Evolutionary conservation across 106 monocot species (phyloP).

Genomic region (Acorus calamus): DNA sequence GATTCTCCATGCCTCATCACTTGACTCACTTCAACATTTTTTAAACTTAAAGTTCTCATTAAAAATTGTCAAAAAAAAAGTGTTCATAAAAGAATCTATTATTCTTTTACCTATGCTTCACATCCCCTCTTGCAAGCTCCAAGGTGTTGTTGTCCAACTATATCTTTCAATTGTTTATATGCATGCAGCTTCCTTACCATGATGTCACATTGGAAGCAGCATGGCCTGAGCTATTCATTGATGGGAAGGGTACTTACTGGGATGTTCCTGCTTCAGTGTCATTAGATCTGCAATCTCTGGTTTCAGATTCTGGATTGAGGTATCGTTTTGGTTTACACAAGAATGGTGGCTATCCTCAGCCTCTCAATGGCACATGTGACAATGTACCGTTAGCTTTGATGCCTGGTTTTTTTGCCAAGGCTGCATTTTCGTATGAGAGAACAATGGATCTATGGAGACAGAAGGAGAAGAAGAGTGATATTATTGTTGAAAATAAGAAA

Average conservation of each 20-base stretch:
- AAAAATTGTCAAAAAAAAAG: too few species aligned
- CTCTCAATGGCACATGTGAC: conserved; percentile 23
- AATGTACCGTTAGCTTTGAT: conserved; percentile 35
- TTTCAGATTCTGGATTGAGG: conserved; percentile 60
- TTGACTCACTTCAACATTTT: too few species aligned
- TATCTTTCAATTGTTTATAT: background rate
- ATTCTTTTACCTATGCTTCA: too few species aligned
- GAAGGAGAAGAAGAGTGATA: conserved; percentile 18
- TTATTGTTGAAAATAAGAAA: conserved; percentile 13
- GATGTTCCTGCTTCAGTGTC: conserved; percentile 62
- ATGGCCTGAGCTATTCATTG: conserved; percentile 60
- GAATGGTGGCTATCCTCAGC: conserved; percentile 50
- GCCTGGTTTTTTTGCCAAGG: conserved; percentile 77
- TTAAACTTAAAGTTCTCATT: too few species aligned
- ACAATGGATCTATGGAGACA: conserved; percentile 68
- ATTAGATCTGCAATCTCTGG: conserved; percentile 50
- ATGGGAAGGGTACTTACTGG: conserved; percentile 66
- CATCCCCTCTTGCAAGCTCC: background rate
- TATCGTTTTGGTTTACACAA: conserved; percentile 73
- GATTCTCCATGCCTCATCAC: too few species aligned
- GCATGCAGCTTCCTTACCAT: conserved; percentile 61
- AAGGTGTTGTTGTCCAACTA: background rate
- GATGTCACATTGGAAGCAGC: conserved; percentile 78
- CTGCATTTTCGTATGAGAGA: conserved; percentile 73
- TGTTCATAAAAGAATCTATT: too few species aligned